phyloP scores from a whole-genome alignment of 768 basidiomycete genomes.

The Russula dissimulans region DNA sequence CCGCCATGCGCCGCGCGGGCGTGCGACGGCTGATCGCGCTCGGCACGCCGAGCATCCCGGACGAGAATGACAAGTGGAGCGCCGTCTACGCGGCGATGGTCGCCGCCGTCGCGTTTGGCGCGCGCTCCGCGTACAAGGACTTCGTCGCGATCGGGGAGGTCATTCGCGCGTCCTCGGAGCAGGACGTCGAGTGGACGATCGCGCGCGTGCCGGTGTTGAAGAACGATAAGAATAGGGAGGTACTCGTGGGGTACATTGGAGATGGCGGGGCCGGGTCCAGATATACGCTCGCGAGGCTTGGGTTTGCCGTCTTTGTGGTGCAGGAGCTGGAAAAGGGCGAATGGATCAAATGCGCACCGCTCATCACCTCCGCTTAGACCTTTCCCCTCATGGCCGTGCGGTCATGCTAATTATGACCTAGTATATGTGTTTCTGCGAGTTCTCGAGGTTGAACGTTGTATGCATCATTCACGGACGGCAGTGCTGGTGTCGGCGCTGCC shows the following conservation, averaged over 20 bases:
- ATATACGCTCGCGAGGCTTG: constrained; percentile 42
- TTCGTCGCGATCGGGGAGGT: constrained; percentile 54
- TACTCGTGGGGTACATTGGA: constrained; percentile 58
- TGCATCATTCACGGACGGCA: too few species aligned
- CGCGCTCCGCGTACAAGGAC: constrained; percentile 54
- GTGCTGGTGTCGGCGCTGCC: too few species aligned
- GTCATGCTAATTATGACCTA: background rate
- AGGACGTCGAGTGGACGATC: constrained; percentile 58
- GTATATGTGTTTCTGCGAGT: too few species aligned
- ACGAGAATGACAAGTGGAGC: constrained; percentile 50
- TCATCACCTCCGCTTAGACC: constrained; percentile 29
- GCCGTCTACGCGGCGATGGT: constrained; percentile 37
- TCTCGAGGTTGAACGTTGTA: too few species aligned
- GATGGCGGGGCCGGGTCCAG: constrained; percentile 40
- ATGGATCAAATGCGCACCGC: constrained; percentile 45
- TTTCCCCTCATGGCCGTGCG: background rate
- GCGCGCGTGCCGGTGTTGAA: constrained; percentile 58
- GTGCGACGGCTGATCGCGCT: constrained; percentile 57
- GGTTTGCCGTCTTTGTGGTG: constrained; percentile 52
- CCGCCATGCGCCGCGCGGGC: constrained; percentile 41
- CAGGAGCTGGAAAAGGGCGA: constrained; percentile 46
- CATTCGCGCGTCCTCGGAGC: constrained; percentile 35
- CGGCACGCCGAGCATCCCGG: constrained; percentile 56
- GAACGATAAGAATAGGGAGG: constrained; percentile 35
- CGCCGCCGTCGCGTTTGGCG: constrained; percentile 31